Base-by-base conservation (phyloP, 2,329 filamentous ascomycete species). In the Calonectria ilicicola region DNA sequence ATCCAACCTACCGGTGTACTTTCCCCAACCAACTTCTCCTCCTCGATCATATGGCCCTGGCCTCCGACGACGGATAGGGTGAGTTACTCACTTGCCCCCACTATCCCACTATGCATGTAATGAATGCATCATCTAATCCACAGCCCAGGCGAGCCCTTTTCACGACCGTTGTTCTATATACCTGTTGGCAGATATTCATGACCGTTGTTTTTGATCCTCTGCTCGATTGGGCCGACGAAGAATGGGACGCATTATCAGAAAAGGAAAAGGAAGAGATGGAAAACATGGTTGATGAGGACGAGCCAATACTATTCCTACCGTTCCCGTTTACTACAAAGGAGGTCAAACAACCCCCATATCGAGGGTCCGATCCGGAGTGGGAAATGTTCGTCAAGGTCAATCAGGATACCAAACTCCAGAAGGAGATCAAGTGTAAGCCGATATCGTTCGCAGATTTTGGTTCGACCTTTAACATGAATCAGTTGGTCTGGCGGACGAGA, bases 281-380 rank as follows among this genome's bases (percentile, higher is more conserved):
- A 47, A 82, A 85, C 7, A 81, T 85, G 17, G 83, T 86, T 2
- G 85, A 86, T 2, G 84, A 87, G 4, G 83, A 85, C 17, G 85
- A 87, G 21, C 82, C 87, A 2, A 75, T 88, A 17, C 23, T 87
- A 6, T 93, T 93, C 72, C 87, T 94, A 9, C 90, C 92, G 0
- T 88, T 93, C 65, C 91, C 91, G 4, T 90, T 91, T 51, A 91
- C 89, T 2, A 89, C 86, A 1, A 86, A 86, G 63, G 76, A 85
- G 70, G 82, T 91, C 21, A 83, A 85, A 19, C 85, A 87, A 35
- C 79, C 82, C 35, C 88, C 88, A 2, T 93, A 92, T 79, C 85
- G 85, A 72, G 87, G 87, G 65, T 85, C 84, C 29, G 91, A 93
- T 75, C 91, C 91, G 3, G 92, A 94, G 81, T 93, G 90, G 91